These are phyloP conservation scores for Globisporangium takayamanum DNA, from an alignment of 352 stramenopile genomes.

Conservation along the genomic window DNA sequence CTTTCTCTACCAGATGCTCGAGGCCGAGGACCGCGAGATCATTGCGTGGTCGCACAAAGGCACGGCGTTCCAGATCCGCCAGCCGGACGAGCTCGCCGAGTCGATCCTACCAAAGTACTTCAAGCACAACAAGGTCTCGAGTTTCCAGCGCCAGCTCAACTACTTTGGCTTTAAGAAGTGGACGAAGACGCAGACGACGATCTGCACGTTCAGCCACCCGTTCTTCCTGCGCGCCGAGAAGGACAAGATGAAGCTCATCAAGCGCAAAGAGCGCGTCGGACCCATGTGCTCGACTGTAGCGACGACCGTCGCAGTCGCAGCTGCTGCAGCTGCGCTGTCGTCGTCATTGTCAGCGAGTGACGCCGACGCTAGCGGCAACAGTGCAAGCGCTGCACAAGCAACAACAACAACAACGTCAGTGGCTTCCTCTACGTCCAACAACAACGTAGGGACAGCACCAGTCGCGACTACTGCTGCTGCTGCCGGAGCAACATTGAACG, in stretches of 20 bases:
- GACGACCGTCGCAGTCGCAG: not conserved
- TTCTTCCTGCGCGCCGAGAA: constrained; percentile 56
- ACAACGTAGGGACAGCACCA: not conserved
- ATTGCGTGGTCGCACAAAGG: constrained; percentile 63
- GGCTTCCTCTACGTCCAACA: not conserved
- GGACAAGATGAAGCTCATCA: constrained; percentile 69
- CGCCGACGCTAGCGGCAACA: not conserved
- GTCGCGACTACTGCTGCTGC: not conserved
- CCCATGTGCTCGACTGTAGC: not conserved
- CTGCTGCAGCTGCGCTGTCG: not conserved
- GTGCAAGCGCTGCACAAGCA: not conserved
- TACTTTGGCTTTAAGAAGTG: constrained; percentile 84
- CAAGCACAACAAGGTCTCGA: constrained; percentile 79
- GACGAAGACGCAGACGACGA: constrained; percentile 73
- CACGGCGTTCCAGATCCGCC: constrained; percentile 68
- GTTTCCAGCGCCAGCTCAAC: constrained; percentile 72
- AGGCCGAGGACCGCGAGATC: constrained; percentile 44
- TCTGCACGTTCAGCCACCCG: constrained; percentile 70
- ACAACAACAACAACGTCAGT: not conserved
- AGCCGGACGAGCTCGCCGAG: constrained; percentile 46
- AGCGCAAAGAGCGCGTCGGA: constrained; percentile 47
- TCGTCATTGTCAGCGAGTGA: not conserved
- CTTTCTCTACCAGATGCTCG: constrained; percentile 68
- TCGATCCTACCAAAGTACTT: constrained; percentile 67
- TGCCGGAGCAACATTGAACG: not conserved